A percentile compares a stretch with the other conserved stretches of the same genome.
Evolutionary conservation across 768 basidiomycete species (phyloP).

Genomic region (Leucosporidium scottii): DNA sequence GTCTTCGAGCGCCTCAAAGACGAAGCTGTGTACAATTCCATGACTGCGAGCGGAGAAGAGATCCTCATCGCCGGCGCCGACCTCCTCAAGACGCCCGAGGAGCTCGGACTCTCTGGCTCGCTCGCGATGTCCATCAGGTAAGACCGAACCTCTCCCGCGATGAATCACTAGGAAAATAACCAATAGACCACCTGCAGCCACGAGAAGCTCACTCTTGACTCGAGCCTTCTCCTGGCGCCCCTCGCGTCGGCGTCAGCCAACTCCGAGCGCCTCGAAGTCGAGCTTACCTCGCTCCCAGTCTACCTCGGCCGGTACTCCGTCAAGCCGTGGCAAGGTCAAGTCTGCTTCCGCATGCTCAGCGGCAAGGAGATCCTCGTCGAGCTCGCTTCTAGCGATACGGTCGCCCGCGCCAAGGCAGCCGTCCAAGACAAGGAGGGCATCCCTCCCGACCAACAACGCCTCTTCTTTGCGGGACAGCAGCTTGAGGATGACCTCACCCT

Average conservation of each 20-base stretch:
- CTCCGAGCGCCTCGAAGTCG: not conserved
- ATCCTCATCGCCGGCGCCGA: not conserved
- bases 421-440: not conserved
- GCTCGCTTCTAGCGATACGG: not conserved
- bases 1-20: no score
- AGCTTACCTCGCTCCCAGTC: not conserved
- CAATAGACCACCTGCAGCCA: not conserved
- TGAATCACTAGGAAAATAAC: not conserved
- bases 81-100: not conserved
- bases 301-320: not conserved
- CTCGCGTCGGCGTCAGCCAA: not conserved
- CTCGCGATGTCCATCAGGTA: not conserved
- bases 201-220: not conserved
- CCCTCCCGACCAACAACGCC: not conserved
- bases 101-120: not conserved
- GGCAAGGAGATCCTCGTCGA: slow-evolving; percentile 52
- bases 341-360: slow-evolving; percentile 68
- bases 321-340: slow-evolving; percentile 46
- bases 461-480: not conserved
- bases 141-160: not conserved
- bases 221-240: not conserved
- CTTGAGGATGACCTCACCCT: not conserved
- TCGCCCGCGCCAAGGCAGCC: not conserved
- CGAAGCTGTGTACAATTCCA: no score
- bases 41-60: no score